Conservation (phyloP, 2,329 filamentous ascomycete species). For the Lachnum nothofagi region DNA sequence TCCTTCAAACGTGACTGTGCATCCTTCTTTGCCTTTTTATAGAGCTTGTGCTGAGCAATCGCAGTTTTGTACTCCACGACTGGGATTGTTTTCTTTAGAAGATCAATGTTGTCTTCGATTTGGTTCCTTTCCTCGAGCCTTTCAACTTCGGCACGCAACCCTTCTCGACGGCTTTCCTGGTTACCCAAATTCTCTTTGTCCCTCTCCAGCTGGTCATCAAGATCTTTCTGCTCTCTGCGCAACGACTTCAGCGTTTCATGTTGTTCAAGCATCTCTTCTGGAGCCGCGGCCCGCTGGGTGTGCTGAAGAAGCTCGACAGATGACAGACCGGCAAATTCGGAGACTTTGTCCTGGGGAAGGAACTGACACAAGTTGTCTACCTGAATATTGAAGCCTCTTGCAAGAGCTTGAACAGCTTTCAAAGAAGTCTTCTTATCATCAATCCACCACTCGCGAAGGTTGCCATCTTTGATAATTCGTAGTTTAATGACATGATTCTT, state of each 20-base stretch:
- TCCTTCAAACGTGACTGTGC: conserved; percentile 53
- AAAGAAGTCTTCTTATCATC: conserved; percentile 60
- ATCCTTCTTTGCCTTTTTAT: conserved; percentile 51
- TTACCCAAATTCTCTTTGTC: conserved; percentile 60
- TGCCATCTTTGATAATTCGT: conserved; percentile 75
- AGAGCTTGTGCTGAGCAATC: conserved; percentile 41
- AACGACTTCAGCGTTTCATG: conserved; percentile 70
- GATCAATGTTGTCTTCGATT: conserved; percentile 58
- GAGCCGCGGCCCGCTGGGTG: conserved; percentile 83
- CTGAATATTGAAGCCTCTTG: conserved; percentile 74
- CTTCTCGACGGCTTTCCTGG: conserved; percentile 66
- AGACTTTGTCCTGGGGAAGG: conserved; percentile 89
- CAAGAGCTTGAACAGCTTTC: conserved; percentile 62
- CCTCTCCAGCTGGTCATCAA: conserved; percentile 52
- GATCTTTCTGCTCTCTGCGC: conserved; percentile 62
- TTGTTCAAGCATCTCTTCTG: conserved; percentile 71
- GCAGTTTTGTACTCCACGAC: conserved; percentile 60
- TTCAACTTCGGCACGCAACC: conserved; percentile 76
- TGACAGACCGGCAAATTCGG: conserved; percentile 81
- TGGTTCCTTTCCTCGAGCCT: conserved; percentile 70
- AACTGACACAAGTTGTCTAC: conserved; percentile 98
- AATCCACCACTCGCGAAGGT: conserved; percentile 72
- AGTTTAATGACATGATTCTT: conserved; percentile 70
- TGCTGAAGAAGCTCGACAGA: conserved; percentile 77
- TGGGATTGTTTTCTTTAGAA: conserved; percentile 61